A percentile compares a stretch with the other conserved stretches of the same genome.
These are phyloP conservation scores for Cylindrotheca closterium DNA, from an alignment of 108 stramenopile species.

Conservation along the genomic window DNA sequence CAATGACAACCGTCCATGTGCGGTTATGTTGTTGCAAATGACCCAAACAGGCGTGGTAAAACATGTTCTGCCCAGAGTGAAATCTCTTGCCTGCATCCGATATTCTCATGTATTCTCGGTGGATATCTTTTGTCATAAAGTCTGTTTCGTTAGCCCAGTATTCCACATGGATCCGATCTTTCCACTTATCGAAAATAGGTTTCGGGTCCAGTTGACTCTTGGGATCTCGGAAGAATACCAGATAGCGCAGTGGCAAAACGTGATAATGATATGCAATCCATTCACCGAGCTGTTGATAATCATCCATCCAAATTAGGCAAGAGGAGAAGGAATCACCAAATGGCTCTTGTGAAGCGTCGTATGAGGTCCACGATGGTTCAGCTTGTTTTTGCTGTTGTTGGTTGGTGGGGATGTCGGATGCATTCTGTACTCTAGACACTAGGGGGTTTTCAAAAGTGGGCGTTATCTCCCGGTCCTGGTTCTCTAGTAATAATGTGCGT, in stretches of 20 bases:
- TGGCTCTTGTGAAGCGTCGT: no score
- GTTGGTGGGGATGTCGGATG: no score
- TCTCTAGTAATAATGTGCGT: no score
- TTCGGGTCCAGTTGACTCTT: constrained; percentile 17
- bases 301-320: not conserved
- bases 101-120: not conserved
- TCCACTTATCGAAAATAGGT: constrained; percentile 22
- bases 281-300: constrained; percentile 11
- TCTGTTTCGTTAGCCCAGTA: not conserved
- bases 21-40: constrained; percentile 4
- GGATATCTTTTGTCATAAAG: not conserved
- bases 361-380: no score
- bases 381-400: no score
- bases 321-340: not conserved
- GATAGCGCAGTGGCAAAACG: constrained; percentile 34
- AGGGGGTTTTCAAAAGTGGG: no score
- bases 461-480: no score
- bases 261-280: constrained; percentile 61
- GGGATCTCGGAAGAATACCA: constrained; percentile 33
- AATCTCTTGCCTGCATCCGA: constrained; percentile 1
- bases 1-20: constrained; percentile 46
- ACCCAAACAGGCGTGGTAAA: constrained; percentile 19
- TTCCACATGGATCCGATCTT: not conserved
- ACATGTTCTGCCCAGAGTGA: constrained; percentile 17
- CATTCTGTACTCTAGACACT: no score